Evolutionary conservation across 352 stramenopile genomes (phyloP), one percentile per base, ranked within the genome.

Genomic region (Globisporangium parvum): DNA sequence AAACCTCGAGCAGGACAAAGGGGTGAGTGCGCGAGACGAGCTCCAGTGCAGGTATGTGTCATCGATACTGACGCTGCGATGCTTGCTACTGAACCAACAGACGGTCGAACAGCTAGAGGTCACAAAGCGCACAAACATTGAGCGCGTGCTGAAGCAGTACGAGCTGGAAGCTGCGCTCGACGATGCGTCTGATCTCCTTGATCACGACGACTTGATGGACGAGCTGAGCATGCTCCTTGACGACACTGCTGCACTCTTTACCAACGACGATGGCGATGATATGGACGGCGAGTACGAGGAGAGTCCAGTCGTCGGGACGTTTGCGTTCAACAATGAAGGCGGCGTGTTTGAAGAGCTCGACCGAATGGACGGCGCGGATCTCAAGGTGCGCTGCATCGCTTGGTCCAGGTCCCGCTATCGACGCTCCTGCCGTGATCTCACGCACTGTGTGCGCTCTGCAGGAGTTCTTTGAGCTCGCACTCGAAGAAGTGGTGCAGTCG

Each of bases 391-490:
- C 41, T 45, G 31, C 31, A 2, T 37, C 1, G 49, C 17, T 6
- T 6, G 2, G 31, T 17, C n/a, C n/a, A n/a, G 20, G 15, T 26
- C 21, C 0, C 26, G 18, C 24, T 20, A 40, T 1, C 31, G 31
- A 1, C 31, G 8, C 31, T 37, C 31, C 6, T 37, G 31, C 11
- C 31, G 11, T 9, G 31, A 2, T 37, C 31, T 37, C 31, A 37
- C 31, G 8, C 31, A 12, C 31, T 37, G 0, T 12, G 2, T 35
- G 3, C 11, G 0, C 20, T 57, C 15, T 41, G 26, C 42, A 88
- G 80, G 69, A 85, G 11, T 88, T 89, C 57, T 89, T 91, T 50
- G 70, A 86, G 55, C 65, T 71, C 33, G 80, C 76, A 17, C 67
- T 87, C 49, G 67, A 88, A 33, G 78, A 88, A 51, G 75, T 89